phyloP scores from a whole-genome alignment of 805 yeast species.

The Diddensiella transvaalensis region DNA sequence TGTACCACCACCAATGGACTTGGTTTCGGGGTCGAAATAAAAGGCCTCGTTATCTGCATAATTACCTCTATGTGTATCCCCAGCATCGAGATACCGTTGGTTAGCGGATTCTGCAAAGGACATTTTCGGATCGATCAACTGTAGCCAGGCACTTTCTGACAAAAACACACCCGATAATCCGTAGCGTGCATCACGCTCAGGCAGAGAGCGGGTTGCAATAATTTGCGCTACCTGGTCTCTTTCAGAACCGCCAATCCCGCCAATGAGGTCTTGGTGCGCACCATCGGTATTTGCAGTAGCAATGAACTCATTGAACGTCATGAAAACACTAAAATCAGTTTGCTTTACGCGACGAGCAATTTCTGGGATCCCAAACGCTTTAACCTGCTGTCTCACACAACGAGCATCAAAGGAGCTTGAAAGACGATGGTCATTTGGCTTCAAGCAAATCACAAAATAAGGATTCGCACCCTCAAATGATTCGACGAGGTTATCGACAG shows the following conservation, averaged over 20 bases:
- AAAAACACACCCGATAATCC: conserved; percentile 41
- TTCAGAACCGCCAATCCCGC: conserved; percentile 24
- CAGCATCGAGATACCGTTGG: conserved; percentile 26
- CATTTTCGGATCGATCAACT: conserved; percentile 37
- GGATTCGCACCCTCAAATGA: conserved; percentile 39
- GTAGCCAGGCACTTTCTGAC: conserved; percentile 40
- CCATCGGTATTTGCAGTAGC: conserved; percentile 24
- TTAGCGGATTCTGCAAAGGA: conserved; percentile 34
- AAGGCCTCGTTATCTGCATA: conserved; percentile 29
- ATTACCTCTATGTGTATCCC: conserved; percentile 19
- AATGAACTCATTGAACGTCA: conserved; percentile 38
- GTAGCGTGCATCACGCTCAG: conserved; percentile 35
- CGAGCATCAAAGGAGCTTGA: conserved; percentile 40
- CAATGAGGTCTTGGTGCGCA: conserved; percentile 10
- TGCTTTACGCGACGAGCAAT: conserved; percentile 37
- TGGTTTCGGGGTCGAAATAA: conserved; percentile 34
- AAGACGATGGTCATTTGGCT: conserved; percentile 40
- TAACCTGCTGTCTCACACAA: conserved; percentile 40
- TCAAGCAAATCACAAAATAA: conserved; percentile 40
- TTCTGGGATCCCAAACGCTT: conserved; percentile 41
- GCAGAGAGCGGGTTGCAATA: conserved; percentile 33
- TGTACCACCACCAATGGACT: conserved; percentile 33
- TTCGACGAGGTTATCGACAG: conserved; percentile 36
- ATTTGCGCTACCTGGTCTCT: conserved; percentile 33
- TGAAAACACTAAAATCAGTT: conserved; percentile 37